These are phyloP conservation scores for Tuber brumale DNA, from an alignment of 495 filamentous ascomycete genomes.

Conservation along the genomic window DNA sequence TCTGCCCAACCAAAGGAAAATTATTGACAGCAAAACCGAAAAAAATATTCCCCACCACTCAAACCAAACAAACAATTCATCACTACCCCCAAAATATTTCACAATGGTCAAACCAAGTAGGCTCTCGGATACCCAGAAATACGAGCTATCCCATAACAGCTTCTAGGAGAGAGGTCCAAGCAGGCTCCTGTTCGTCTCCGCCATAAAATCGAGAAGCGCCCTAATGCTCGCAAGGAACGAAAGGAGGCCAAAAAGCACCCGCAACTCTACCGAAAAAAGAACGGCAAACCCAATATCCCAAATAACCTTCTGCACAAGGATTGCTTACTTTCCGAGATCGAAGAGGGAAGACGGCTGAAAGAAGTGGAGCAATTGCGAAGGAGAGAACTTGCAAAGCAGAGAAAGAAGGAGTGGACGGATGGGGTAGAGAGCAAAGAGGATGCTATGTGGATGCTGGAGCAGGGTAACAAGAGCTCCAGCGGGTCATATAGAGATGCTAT, in stretches of 20 bases:
- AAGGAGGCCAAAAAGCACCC: conserved; percentile 93
- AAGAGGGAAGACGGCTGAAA: conserved; percentile 73
- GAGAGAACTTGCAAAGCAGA: conserved; percentile 63
- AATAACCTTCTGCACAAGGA: conserved; percentile 98
- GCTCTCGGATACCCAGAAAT: conserved; percentile 14
- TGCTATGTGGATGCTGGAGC: conserved; percentile 43
- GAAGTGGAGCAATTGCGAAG: conserved; percentile 66
- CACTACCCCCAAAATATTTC: conserved; percentile 1
- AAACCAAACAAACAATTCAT: conserved; percentile 2
- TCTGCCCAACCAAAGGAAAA: neutral
- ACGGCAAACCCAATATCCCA: conserved; percentile 65
- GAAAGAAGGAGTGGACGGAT: conserved; percentile 45
- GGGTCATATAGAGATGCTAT: conserved; percentile 49
- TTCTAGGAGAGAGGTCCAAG: conserved; percentile 85
- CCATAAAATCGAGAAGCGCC: conserved; percentile 93
- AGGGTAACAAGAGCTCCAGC: conserved; percentile 47
- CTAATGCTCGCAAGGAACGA: conserved; percentile 81
- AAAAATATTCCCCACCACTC: neutral
- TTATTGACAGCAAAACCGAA: too few relatives aligned
- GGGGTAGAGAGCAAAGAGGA: conserved; percentile 46
- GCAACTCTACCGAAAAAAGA: conserved; percentile 91
- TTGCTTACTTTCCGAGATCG: conserved; percentile 84
- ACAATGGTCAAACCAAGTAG: conserved; percentile 52
- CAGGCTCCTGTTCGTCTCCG: conserved; percentile 77
- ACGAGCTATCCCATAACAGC: neutral